Evolutionary conservation across 2,329 filamentous ascomycete species (phyloP).

Genomic region (Massarina eburnea): DNA sequence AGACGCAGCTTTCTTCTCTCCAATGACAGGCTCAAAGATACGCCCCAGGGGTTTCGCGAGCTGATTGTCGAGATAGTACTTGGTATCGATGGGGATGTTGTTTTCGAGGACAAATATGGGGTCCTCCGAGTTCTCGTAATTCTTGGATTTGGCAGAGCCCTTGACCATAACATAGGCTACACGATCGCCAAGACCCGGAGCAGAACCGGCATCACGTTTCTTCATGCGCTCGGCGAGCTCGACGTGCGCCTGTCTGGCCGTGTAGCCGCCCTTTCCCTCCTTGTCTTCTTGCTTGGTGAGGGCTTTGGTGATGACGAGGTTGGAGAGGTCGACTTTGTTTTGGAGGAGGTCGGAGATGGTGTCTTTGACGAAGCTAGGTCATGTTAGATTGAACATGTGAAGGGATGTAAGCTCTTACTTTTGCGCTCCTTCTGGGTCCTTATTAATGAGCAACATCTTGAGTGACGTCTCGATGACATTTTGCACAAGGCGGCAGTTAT

Average conservation of each 20-base stretch:
- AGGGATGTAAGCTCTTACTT: conserved; percentile 66
- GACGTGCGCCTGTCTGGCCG: conserved; percentile 91
- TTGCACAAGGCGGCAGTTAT: conserved; percentile 94
- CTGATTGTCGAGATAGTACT: conserved; percentile 98
- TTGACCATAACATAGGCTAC: conserved; percentile 98
- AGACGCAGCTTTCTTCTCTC: conserved; percentile 84
- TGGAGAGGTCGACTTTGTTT: conserved; percentile 98
- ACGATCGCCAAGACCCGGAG: conserved; percentile 88
- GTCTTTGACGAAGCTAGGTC: conserved; percentile 83
- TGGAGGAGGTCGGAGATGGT: conserved; percentile 93
- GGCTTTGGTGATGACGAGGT: conserved; percentile 97
- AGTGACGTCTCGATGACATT: conserved; percentile 97
- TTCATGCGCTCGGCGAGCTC: conserved; percentile 95
- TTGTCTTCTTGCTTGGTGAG: conserved; percentile 67
- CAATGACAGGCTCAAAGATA: conserved; percentile 97
- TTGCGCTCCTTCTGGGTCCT: conserved; percentile 86
- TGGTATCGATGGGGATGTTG: conserved; percentile 96
- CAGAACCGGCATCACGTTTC: conserved; percentile 93
- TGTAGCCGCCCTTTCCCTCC: conserved; percentile 58
- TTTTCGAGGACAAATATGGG: conserved; percentile 96
- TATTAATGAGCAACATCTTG: conserved; percentile 92
- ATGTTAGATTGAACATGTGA: conserved; percentile 23
- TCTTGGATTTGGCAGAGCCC: conserved; percentile 83
- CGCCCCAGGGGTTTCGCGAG: conserved; percentile 89
- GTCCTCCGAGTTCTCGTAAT: conserved; percentile 96